Conservation (phyloP, 1,284 basidiomycete genomes). For the Pseudozyma tsukubaensis region DNA sequence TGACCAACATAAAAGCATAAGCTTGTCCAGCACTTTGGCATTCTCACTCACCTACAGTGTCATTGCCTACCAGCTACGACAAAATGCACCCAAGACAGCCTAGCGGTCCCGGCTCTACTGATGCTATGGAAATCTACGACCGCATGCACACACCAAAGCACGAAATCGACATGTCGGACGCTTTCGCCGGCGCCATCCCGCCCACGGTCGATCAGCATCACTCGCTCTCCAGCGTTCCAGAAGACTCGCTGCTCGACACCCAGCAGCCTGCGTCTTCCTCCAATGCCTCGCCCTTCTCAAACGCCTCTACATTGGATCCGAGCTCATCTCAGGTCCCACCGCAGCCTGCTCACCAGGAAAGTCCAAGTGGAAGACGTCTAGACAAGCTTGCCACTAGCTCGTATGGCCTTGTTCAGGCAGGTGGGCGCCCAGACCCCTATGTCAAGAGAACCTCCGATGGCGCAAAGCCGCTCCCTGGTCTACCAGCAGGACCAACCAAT, state of each 20-base stretch:
- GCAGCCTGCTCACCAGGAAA: constrained; percentile 6
- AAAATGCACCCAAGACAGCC: constrained; percentile 42
- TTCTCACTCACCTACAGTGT: background rate
- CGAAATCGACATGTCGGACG: constrained; percentile 40
- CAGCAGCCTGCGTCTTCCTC: constrained; percentile 10
- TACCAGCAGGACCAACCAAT: constrained; percentile 26
- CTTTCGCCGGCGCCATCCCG: constrained; percentile 16
- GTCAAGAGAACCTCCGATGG: constrained; percentile 24
- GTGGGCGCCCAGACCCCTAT: constrained; percentile 27
- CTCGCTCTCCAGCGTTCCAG: constrained; percentile 52
- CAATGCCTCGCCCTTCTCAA: constrained; percentile 8
- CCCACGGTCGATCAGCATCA: constrained; percentile 27
- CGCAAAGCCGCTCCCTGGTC: constrained; percentile 50
- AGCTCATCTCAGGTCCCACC: constrained; percentile 17
- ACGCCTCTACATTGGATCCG: constrained; percentile 11
- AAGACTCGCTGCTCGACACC: constrained; percentile 50
- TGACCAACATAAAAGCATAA: too few species aligned
- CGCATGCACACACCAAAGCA: constrained; percentile 51
- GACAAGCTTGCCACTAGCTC: constrained; percentile 29
- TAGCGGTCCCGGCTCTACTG: constrained; percentile 53
- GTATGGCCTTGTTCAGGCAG: constrained; percentile 45
- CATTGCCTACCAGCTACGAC: constrained; percentile 2
- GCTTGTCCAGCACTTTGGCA: background rate
- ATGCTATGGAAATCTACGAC: constrained; percentile 58
- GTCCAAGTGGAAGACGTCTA: constrained; percentile 17